Evolutionary conservation across 164 flowering plant genomes (phyloP), one percentile per base, ranked within the genome.

Genomic region (Vitis labrusca): DNA sequence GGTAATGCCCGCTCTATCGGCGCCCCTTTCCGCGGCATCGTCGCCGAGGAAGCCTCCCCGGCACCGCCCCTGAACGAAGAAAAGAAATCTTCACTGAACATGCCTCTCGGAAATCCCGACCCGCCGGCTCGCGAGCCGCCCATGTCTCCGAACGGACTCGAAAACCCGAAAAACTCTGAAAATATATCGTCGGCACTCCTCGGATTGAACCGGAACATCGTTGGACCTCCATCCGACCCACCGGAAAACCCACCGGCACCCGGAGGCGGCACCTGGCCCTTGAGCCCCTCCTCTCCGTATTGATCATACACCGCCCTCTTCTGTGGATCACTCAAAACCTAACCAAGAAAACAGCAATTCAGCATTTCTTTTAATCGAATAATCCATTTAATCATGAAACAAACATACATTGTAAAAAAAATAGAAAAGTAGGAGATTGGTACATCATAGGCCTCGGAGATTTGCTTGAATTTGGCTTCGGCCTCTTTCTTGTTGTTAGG

Each of bases 381-480:
- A 53, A 15, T 37, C 19, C 17, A 59, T 59, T 16, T 10, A 5
- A n/a, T 16, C n/a, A 59, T 59, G 12, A 15, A 59, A 29, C 30
- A 58, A 49, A 15, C 50, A 50, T 15, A 13, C 63, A 60, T 23
- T 23, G 17, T 23, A 8, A 9, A 30, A 66, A 66, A 7, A 49
- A 58, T 8, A 66, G 73, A 49, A 54, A 15, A 29, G 55, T 13
- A 16, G 55, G 27, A 61, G 37, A 64, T 7, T 37, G 2, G 8
- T 82, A 94, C 98, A 66, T 94, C 98, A 72, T 94, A 94, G 16
- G 98, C 98, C 83, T 94, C 97, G 49, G 97, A 94, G 83, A 94
- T 89, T 76, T 85, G 85, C 71, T 94, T 94, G 90, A 94, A 92
- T 76, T 88, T 92, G 71, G 97, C 97, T 61, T 94, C 98, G 66